Percentiles rank a stretch among this genome's conserved stretches.
These are phyloP conservation scores for Naganishia cerealis DNA, from an alignment of 1,284 basidiomycete species.

Conservation along the genomic window DNA sequence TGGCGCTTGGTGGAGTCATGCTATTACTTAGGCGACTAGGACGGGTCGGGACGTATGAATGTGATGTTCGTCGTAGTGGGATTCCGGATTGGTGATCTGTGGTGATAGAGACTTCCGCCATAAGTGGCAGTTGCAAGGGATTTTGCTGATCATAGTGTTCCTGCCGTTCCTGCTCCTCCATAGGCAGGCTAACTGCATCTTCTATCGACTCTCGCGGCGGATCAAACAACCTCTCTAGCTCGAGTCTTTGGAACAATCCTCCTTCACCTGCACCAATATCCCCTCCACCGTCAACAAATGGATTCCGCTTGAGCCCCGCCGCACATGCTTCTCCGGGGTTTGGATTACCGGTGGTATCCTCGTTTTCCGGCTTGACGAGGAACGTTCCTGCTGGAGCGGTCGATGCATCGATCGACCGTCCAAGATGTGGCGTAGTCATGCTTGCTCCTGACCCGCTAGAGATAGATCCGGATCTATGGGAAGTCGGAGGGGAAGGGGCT, in stretches of 20 bases:
- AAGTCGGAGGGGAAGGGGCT: constrained; percentile 4
- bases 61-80: constrained; percentile 33
- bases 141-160: not conserved
- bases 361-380: constrained; percentile 69
- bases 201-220: constrained; percentile 70
- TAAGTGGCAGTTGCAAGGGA: not conserved
- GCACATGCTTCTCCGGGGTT: not conserved
- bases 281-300: constrained; percentile 35
- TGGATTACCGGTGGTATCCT: constrained; percentile 39
- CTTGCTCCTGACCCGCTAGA: constrained; percentile 36
- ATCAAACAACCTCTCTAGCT: constrained; percentile 84
- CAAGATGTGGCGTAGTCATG: constrained; percentile 11
- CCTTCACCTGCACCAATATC: constrained; percentile 37
- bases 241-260: constrained; percentile 78
- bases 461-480: constrained; percentile 23
- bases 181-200: not conserved
- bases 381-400: constrained; percentile 64
- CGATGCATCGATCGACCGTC: not conserved
- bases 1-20: constrained; percentile 45
- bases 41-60: constrained; percentile 49
- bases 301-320: constrained; percentile 42
- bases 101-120: not conserved
- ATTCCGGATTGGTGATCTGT: constrained; percentile 19
- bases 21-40: constrained; percentile 52
- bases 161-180: not conserved